Evolutionary conservation across 208 protist species (phyloP), one percentile per base, ranked within the genome.

Genomic region (Acanthamoeba divionensis): DNA sequence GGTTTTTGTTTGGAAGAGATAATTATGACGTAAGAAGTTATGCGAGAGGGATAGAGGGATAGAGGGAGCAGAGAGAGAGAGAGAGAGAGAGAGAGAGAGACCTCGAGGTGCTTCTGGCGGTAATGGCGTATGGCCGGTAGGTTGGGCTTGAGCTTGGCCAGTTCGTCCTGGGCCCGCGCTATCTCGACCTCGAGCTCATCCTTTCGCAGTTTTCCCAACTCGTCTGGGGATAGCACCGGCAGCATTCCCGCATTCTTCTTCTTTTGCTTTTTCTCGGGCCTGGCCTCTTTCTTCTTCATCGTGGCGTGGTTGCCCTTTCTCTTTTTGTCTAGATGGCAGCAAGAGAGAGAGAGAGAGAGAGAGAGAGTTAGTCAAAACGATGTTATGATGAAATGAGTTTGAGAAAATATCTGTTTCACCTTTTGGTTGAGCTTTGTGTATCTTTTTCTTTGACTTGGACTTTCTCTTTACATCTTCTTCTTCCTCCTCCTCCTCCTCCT

Each of bases 101-200:
- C n/a, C n/a, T 86, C 77, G 52, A 33, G 52, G 18, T 86, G 65
- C 52, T 86, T 98, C 89, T 97, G 94, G 8, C 96, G 93, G 94
- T 98, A 99, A 29, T 99, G 97, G 7, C 92, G 93, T 24, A 99
- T 97, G 8, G 96, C 93, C 10, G 31, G 91, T 26, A 99, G 95
- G 90, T 98, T 98, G 66, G 98, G 97, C 83, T 97, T 97, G 82
- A 99, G 97, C 44, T 96, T 91, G 52, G 93, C 69, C 50, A 98
- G 93, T 29, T 21, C 36, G 41, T 93, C 91, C 89, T 97, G 92
- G 52, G 98, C 90, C 2, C 93, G 91, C 24, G 94, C 93, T 24
- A 97, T 97, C 79, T 98, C 96, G 63, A 97, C 95, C 12, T 91
- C 77, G 48, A 91, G 79, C 33, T 79, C 7, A 18, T 63, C 47